Base-by-base conservation (phyloP, 805 yeast species). In the Nakazawaea ishiwadae region DNA sequence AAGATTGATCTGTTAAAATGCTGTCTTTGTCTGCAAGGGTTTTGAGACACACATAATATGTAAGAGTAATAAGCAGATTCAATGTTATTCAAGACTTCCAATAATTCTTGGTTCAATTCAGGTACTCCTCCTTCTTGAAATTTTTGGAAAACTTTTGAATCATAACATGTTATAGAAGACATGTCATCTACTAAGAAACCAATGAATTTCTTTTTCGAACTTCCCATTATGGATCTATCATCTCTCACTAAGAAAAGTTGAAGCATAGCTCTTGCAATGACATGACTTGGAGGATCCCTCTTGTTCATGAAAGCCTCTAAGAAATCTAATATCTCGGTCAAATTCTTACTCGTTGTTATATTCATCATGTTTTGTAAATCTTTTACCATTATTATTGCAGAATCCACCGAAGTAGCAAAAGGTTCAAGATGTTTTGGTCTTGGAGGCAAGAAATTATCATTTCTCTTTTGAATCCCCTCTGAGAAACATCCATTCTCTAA, bases 11-110 rank as follows among this genome's bases (percentile, higher is more conserved):
- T 66, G 48, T 80, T 65, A 52, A 82, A 62, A 47, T 83, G 75
- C 56, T 87, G 96, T 48, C 96, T 76, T 53, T 87, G 89, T 42
- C 96, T 71, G 37, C 95, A 78, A 27, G 88, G 79, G 52, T 91
- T 91, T 56, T 81, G 82, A 5, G 77, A 67, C 14, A 62, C 51
- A 9, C 66, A 62, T 39, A 70, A 66, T 18, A 71, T 53, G 65
- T 65, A 60, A 51, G 72, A 67, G 55, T 66, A 55, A 51, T 68
- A 56, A 17, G 71, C 73, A 30, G 67, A 54, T 51, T 78, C 71
- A 30, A 75, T 53, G 52, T 81, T 79, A 44, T 58, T 62, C 27
- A 75, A 33, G 10, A 76, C 51, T 29, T 54, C 58, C 4, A 55
- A 53, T 14, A 58, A 37, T 37, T 45, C 32, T 48, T 53, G 10